Percentiles rank a stretch among this genome's conserved stretches.
These are phyloP conservation scores for Bretziella fagacearum DNA, from an alignment of 2,329 filamentous ascomycete genomes.

Conservation along the genomic window DNA sequence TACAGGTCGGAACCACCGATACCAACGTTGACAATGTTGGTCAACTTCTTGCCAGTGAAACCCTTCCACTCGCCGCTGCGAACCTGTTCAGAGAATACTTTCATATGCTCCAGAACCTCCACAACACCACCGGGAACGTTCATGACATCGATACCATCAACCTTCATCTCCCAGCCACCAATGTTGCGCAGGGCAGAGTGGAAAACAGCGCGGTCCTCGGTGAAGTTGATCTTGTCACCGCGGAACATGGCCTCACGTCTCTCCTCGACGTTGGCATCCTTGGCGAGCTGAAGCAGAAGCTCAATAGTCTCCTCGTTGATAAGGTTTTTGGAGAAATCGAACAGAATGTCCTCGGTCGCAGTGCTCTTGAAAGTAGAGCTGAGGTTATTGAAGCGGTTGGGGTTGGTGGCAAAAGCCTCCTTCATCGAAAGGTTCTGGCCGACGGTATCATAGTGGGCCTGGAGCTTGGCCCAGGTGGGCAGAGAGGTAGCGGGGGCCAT, in stretches of 20 bases:
- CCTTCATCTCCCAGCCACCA: slow-evolving; percentile 62
- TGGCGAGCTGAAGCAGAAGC: slow-evolving; percentile 74
- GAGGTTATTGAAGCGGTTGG: slow-evolving; percentile 78
- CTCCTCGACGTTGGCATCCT: slow-evolving; percentile 80
- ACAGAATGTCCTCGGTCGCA: slow-evolving; percentile 73
- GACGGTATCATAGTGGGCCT: slow-evolving; percentile 71
- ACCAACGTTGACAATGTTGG: slow-evolving; percentile 91
- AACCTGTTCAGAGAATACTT: slow-evolving; percentile 91
- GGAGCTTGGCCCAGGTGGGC: slow-evolving; percentile 74
- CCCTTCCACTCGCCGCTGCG: slow-evolving; percentile 94
- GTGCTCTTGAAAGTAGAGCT: slow-evolving; percentile 70
- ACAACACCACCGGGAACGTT: slow-evolving; percentile 78
- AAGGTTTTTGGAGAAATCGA: slow-evolving; percentile 99
- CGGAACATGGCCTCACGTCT: slow-evolving; percentile 95
- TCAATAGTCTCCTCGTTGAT: slow-evolving; percentile 80
- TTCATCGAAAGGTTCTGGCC: slow-evolving; percentile 86
- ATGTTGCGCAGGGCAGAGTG: slow-evolving; percentile 89
- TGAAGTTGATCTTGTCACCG: slow-evolving; percentile 98
- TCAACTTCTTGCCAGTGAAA: slow-evolving; percentile 91
- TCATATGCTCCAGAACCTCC: slow-evolving; percentile 87
- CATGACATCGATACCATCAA: slow-evolving; percentile 85
- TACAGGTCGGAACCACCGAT: slow-evolving; percentile 97
- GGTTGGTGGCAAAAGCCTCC: slow-evolving; percentile 79
- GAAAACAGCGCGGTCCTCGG: slow-evolving; percentile 88
- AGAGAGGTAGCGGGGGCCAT: slow-evolving; percentile 79